phyloP scores from a whole-genome alignment of 495 filamentous ascomycete species.

The Penicillium fimorum region DNA sequence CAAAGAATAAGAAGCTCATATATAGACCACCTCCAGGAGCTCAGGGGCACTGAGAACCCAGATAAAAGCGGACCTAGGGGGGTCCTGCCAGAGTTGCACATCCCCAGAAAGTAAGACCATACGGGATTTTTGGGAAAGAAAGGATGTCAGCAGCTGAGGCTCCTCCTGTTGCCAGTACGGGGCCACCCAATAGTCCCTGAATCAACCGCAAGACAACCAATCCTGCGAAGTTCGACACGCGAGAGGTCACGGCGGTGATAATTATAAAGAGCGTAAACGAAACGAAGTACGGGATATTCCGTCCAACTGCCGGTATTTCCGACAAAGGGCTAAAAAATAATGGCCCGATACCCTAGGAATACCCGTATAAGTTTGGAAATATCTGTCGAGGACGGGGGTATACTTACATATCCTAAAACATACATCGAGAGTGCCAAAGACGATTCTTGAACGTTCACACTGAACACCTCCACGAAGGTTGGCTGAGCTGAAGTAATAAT shows the following conservation, averaged over 20 bases:
- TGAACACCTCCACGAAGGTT: conserved; percentile 39
- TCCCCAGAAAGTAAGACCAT: conserved; percentile 28
- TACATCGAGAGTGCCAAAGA: conserved; percentile 51
- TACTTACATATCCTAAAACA: conserved; percentile 33
- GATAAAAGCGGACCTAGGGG: conserved; percentile 41
- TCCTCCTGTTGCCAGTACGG: conserved; percentile 44
- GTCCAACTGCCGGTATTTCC: conserved; percentile 50
- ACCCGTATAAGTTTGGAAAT: conserved; percentile 21
- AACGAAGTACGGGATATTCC: conserved; percentile 45
- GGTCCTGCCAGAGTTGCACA: conserved; percentile 33
- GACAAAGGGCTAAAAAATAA: conserved; percentile 48
- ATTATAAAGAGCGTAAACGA: conserved; percentile 50
- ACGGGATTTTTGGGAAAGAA: conserved; percentile 2
- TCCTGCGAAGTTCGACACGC: conserved; percentile 19
- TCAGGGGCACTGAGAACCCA: conserved; percentile 31
- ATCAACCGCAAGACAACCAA: conserved; percentile 47
- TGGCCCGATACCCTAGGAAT: conserved; percentile 39
- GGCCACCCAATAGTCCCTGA: conserved; percentile 52
- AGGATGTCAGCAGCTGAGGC: conserved; percentile 31
- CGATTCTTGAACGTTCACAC: conserved; percentile 43
- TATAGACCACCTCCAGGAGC: conserved; percentile 42
- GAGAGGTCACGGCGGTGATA: conserved; percentile 43
- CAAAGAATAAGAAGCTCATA: conserved; percentile 46
- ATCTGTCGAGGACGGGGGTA: not conserved
- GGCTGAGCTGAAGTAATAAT: too few relatives aligned